Evolutionary conservation across 148 eudicot genomes (phyloP).

Genomic region (Silene conica): DNA sequence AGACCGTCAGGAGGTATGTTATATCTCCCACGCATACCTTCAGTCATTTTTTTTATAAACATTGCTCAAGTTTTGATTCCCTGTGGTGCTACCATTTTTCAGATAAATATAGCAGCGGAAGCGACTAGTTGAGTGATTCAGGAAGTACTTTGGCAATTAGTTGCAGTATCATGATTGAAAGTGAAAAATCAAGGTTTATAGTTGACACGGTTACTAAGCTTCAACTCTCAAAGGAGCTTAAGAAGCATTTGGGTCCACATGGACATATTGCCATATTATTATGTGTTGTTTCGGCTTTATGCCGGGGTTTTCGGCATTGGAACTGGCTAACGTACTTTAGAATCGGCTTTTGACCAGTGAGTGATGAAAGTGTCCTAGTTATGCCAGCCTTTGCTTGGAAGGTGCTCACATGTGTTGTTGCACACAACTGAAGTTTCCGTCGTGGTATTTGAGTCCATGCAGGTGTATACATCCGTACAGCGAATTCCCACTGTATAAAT

Average conservation of each 20-base stretch:
- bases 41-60: slow-evolving; percentile 1
- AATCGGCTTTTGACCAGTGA: slow-evolving; percentile 23
- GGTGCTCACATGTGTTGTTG: slow-evolving; percentile 6
- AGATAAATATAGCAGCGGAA: slow-evolving; percentile 79
- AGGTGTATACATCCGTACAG: slow-evolving; percentile 28
- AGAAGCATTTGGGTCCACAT: slow-evolving; percentile 23
- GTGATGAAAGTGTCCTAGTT: slow-evolving; percentile 13
- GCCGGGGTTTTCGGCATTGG: slow-evolving; percentile 25
- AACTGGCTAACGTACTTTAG: slow-evolving; percentile 18
- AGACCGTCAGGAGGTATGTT: slow-evolving; percentile 82
- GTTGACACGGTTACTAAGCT: neutral
- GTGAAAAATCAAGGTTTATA: slow-evolving; percentile 20
- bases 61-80: slow-evolving; percentile 6
- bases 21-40: neutral
- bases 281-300: slow-evolving; percentile 14
- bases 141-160: slow-evolving; percentile 1
- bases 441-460: slow-evolving; percentile 17
- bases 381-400: slow-evolving; percentile 13
- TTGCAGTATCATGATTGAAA: slow-evolving; percentile 23
- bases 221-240: slow-evolving; percentile 18
- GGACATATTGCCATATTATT: neutral
- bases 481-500: slow-evolving; percentile 26
- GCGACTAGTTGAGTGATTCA: slow-evolving; percentile 45
- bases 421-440: neutral
- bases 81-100: slow-evolving; percentile 26